Conservation (phyloP, 1,284 basidiomycete species). For the Ceratobasidium sp. region DNA sequence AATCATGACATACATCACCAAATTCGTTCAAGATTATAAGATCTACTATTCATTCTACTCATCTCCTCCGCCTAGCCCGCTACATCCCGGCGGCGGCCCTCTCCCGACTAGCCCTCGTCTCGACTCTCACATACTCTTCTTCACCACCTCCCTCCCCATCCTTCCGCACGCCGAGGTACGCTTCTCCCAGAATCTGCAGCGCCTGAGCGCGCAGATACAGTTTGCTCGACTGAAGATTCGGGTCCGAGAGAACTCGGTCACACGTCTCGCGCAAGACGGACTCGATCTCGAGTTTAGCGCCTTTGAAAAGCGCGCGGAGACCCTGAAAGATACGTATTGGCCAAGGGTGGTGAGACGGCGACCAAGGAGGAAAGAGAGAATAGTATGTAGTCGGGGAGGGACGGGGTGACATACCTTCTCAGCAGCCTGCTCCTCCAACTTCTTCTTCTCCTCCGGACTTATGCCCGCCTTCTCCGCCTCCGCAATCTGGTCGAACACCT, state of each 20-base stretch:
- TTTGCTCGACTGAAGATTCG: slow-evolving; percentile 47
- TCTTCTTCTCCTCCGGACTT: slow-evolving; percentile 86
- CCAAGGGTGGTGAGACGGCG: no score
- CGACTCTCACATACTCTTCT: slow-evolving; percentile 86
- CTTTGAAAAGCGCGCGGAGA: slow-evolving; percentile 94
- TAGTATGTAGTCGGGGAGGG: no score
- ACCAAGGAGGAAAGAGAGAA: no score
- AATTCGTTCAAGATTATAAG: slow-evolving; percentile 1
- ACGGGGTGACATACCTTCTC: slow-evolving; percentile 81
- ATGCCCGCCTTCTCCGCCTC: slow-evolving; percentile 90
- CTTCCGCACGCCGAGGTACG: slow-evolving; percentile 78
- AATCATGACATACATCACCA: background rate
- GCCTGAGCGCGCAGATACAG: slow-evolving; percentile 77
- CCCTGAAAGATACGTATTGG: slow-evolving; percentile 54
- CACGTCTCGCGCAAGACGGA: slow-evolving; percentile 94
- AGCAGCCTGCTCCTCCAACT: slow-evolving; percentile 95
- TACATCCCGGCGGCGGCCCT: slow-evolving; percentile 54
- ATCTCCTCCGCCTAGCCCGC: background rate
- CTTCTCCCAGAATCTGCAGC: slow-evolving; percentile 85
- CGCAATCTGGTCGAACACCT: slow-evolving; percentile 96
- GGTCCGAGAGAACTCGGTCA: slow-evolving; percentile 80
- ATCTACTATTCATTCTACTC: background rate
- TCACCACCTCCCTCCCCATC: slow-evolving; percentile 67
- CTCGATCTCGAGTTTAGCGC: slow-evolving; percentile 96
- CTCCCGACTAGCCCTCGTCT: slow-evolving; percentile 67